Evolutionary conservation across 495 filamentous ascomycete genomes (phyloP), one percentile per base, ranked within the genome.

Genomic region (Talaromyces wortmannii): DNA sequence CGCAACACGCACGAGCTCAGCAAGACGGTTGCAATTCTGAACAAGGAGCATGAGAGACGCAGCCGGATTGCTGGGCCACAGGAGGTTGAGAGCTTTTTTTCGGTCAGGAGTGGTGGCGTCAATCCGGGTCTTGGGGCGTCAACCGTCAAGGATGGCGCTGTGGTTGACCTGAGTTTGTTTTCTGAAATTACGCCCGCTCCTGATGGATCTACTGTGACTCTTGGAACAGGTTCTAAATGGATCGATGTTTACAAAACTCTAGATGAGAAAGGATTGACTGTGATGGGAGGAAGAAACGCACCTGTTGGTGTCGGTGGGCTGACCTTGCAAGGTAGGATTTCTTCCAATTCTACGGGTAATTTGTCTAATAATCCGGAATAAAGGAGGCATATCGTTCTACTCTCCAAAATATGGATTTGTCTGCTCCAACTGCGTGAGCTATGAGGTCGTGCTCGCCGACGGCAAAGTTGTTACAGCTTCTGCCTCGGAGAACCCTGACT

Each of bases 401-500:
- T 58, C 63, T 3, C 42, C 56, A 31, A 40, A 59, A 31, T 49
- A 57, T 29, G 66, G 67, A 6, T 66, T 63, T 46, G 58, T 55
- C 18, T 63, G 64, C 48, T 33, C 30, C 48, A 50, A 50, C 48
- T 50, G 48, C 12, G 30, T 50, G n/a, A 50, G 23, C 47, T 50
- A 50, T 15, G 77, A 84, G 33, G 83, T 88, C 2, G 84, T 90
- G n/a, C 75, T 85, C 7, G 83, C 84, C 1, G 76, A 85, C 57
- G 81, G 81, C 11, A 69, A 57, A 16, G 61, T 77, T 29, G 68
- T 80, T n/a, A 58, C 59, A 1, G 71, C 70, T 6, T 68, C 76
- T 5, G 56, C 66, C 2, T 62, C 59, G 1, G 7, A 70, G 4
- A 67, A 84, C 42, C 45, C 60, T 0, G 77, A 83, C 31, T 48